Conservation (phyloP, 805 yeast species). For the Pichia manshurica region DNA sequence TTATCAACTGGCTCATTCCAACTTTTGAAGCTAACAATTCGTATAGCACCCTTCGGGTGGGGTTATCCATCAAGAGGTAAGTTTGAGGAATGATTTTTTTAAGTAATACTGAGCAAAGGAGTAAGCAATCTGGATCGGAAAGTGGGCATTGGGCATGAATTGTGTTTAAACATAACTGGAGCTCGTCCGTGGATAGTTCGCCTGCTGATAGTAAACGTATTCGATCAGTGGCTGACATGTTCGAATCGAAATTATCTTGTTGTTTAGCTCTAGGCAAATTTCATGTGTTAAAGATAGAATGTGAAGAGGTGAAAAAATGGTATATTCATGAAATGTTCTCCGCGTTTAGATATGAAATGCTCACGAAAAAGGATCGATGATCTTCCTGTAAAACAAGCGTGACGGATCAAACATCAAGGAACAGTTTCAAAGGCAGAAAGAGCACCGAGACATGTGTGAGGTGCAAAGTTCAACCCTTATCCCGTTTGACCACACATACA, state of each 20-base stretch:
- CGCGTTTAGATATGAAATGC: no score
- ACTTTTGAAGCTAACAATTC: constrained; percentile 19
- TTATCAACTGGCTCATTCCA: constrained; percentile 15
- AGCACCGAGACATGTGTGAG: no score
- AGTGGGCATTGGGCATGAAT: neutral
- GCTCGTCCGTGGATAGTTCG: constrained; percentile 4
- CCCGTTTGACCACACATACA: constrained; percentile 84
- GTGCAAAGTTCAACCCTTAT: constrained; percentile 18
- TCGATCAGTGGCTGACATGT: neutral
- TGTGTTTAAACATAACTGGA: constrained; percentile 5
- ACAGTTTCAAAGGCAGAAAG: no score
- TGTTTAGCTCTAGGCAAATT: no score
- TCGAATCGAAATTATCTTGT: no score
- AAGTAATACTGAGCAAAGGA: constrained; percentile 15
- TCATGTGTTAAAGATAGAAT: no score
- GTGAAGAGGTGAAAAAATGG: no score
- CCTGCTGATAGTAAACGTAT: neutral
- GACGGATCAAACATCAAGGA: no score
- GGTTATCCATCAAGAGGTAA: constrained; percentile 15
- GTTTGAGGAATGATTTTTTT: constrained; percentile 18
- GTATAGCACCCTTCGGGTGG: neutral
- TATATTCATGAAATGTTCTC: no score
- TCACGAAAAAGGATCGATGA: no score
- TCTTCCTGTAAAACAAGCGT: no score
- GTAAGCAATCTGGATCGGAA: constrained; percentile 13